Conservation (phyloP, 345 rosid genomes). For the Cardiospermum halicacabum region DNA sequence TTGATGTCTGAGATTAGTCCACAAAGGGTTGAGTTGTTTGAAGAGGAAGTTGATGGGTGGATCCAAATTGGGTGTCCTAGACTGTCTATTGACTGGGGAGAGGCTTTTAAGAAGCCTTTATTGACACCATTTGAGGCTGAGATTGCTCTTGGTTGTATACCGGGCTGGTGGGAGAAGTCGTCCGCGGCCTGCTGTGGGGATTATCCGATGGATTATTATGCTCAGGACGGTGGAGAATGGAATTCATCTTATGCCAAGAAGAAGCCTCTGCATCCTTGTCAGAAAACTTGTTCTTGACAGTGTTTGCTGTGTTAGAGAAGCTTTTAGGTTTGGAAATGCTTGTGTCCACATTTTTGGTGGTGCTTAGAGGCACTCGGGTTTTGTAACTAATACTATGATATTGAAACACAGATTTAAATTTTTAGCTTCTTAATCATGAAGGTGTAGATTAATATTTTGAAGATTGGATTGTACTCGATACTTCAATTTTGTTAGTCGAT, state of each 20-base stretch:
- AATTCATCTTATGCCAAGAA: constrained; percentile 79
- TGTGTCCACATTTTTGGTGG: too few species aligned
- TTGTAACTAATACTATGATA: too few species aligned
- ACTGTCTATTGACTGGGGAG: constrained; percentile 97
- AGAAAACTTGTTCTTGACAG: constrained; percentile 23
- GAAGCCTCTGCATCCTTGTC: constrained; percentile 45
- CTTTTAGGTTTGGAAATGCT: too few species aligned
- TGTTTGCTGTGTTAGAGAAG: too few species aligned
- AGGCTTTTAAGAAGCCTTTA: constrained; percentile 73
- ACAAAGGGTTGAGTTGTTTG: constrained; percentile 61
- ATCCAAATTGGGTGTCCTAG: constrained; percentile 93
- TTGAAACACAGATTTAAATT: too few species aligned
- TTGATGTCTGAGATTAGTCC: constrained; percentile 93
- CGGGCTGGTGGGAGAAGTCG: constrained; percentile 85
- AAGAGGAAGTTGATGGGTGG: constrained; percentile 89
- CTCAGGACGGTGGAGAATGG: constrained; percentile 96
- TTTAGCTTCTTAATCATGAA: too few species aligned
- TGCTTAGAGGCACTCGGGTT: too few species aligned
- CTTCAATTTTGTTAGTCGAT: too few species aligned
- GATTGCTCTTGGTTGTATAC: constrained; percentile 61
- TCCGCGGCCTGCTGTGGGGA: constrained; percentile 37
- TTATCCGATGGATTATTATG: constrained; percentile 96
- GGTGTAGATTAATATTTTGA: too few species aligned
- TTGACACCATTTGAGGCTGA: constrained; percentile 89
- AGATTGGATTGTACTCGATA: too few species aligned